Base-by-base conservation (phyloP, 257 asterid genomes). In the Solanum lycopersicoides region DNA sequence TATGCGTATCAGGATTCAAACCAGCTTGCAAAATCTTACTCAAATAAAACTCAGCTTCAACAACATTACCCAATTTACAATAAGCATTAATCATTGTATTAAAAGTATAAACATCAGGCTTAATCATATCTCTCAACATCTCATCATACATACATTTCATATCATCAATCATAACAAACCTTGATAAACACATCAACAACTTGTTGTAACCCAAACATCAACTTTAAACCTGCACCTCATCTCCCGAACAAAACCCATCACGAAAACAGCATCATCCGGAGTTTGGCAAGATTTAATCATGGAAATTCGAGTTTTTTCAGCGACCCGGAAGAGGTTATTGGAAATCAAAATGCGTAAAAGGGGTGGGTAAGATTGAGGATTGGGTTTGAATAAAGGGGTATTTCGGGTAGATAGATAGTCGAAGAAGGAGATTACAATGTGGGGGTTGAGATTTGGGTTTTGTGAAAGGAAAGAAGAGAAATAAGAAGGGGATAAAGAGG, bases 61-160 rank as follows among this genome's bases (percentile, higher is more conserved):
- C 83, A 88, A 95, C 91, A 91, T 91, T 85, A 23, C 94, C 97
- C 93, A 93, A 80, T 89, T 94, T 93, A 92, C 97, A 94, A 72
- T 87, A 92, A 7, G 89, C 97, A 89, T 94, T 92, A 84, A 95
- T 93, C 93, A 95, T 89, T 28, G 97, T 92, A 89, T 95, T 94
- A 69, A 92, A 94, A 16, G 98, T 94, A 87, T 94, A 94, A 41
- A 95, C 91, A 92, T 95, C 94, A 0, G 96, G 98, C 4, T 90
- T 86, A 80, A 95, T 79, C 89, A 91, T 87, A 88, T 92, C 95
- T 32, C 92, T 89, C 89, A 92, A 88, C 95, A 94, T 94, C 89
- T 92, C 94, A 69, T 14, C n/a, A 88, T 92, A 95, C 89, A 94
- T 89, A 89, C 91, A 85, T 87, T 93, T 90, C 95, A 94, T 93